Percentiles rank a stretch among this genome's conserved stretches.
These are phyloP conservation scores for Apiospora koreana DNA, from an alignment of 2,329 filamentous ascomycete genomes.

Conservation along the genomic window DNA sequence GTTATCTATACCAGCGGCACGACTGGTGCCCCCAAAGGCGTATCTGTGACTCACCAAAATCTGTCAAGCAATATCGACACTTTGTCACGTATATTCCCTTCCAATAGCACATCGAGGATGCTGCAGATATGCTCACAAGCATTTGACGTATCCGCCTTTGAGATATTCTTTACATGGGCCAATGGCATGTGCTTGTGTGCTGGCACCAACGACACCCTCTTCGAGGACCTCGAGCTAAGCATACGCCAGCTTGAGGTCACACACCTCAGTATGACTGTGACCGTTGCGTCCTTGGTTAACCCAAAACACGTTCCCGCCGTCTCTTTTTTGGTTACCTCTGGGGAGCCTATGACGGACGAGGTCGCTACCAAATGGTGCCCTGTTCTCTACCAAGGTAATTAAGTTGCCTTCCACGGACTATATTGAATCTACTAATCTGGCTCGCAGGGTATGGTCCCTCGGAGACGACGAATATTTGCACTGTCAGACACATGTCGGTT, in stretches of 20 bases:
- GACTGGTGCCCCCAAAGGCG: slow-evolving; percentile 78
- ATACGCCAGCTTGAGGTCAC: slow-evolving; percentile 68
- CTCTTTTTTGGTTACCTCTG: slow-evolving; percentile 76
- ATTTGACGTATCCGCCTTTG: slow-evolving; percentile 87
- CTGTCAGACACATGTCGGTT: slow-evolving; percentile 62
- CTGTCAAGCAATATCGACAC: slow-evolving; percentile 74
- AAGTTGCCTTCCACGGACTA: neutral
- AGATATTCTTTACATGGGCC: slow-evolving; percentile 85
- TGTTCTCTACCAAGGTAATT: slow-evolving; percentile 68
- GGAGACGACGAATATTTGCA: slow-evolving; percentile 88
- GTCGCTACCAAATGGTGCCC: slow-evolving; percentile 71
- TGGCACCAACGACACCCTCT: slow-evolving; percentile 71
- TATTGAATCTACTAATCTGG: neutral
- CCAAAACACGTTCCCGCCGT: slow-evolving; percentile 70
- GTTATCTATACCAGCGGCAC: slow-evolving; percentile 84
- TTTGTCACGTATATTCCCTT: slow-evolving; percentile 67
- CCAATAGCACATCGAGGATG: slow-evolving; percentile 54
- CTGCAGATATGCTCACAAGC: slow-evolving; percentile 83
- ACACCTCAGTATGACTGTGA: slow-evolving; percentile 84
- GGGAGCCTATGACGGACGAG: slow-evolving; percentile 74
- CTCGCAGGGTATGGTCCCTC: slow-evolving; percentile 74
- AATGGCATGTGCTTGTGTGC: slow-evolving; percentile 78
- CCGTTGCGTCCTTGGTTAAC: slow-evolving; percentile 74
- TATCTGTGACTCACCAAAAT: slow-evolving; percentile 75
- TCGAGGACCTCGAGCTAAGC: slow-evolving; percentile 68